Base-by-base conservation (phyloP, 768 basidiomycete genomes). In the Termitomyces sp. region DNA sequence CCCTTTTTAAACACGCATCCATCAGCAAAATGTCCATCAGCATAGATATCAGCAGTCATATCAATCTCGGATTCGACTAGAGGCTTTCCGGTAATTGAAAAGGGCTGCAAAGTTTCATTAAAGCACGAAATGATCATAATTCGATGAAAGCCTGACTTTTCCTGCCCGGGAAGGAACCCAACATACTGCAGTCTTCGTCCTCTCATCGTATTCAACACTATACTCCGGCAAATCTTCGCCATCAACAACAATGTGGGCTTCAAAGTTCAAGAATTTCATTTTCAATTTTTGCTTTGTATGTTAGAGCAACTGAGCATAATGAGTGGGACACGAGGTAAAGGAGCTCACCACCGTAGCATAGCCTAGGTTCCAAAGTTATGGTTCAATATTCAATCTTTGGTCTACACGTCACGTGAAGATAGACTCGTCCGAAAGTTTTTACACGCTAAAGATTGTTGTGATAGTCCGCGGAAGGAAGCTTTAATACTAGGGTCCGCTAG, bases 161-260 rank as follows among this genome's bases (percentile, higher is more conserved):
- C 61, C 64, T 33, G 63, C 56, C 53, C 64, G 61, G 6, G 64
- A 67, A 30, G 66, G 53, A 10, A 67, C 60, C 64, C 63, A 67
- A 42, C 66, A 65, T 28, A 60, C 61, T 5, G 61, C 60, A 4
- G 43, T 53, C 30, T 48, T 60, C n/a, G 10, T 12, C 20, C 49
- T 51, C 46, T 58, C 57, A 13, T 60, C 48, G 2, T 40, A 26
- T 45, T 63, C 58, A 16, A 62, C 53, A 1, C 32, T 24, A 47
- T 66, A 66, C 38, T 67, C 60, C 0, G 59, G 32, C n/a, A 62
- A 45, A 3, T 44, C 38, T 16, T 26, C 20, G 4, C 58, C 63
- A 8, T 67, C 64, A 30, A 65, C 57, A 22, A 28, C 22, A 26
- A 67, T 20, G 43, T 57, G 62, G 4, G 64, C 61, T 20, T 58